Base-by-base conservation (phyloP, 345 rosid species). In the Viola odorata region DNA sequence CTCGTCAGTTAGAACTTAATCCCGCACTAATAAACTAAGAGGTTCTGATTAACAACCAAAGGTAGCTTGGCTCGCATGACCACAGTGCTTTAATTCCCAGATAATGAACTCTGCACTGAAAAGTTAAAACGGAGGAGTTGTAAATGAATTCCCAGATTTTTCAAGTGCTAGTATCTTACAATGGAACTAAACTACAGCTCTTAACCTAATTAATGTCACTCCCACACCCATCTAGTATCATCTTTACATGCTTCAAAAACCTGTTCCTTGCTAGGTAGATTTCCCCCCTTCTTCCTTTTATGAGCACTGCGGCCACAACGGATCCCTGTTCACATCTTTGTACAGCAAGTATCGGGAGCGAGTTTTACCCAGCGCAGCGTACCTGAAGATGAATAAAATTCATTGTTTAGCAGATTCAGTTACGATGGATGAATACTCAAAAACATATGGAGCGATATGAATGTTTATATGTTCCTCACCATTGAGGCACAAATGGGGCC, bases 401-500 rank as follows among this genome's bases (percentile, higher is more conserved):
- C 7, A 45, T 50, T 60, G 38, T 47, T 9, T 7, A 53, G 17
- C n/a, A 23, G n/a, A 12, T 32, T 32, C 32, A 15, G 41, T 41
- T 70, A 57, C 11, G 38, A 10, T 37, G 57, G 60, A 48, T 56
- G 66, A 44, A 0, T 17, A n/a, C 38, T 45, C 49, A 36, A 23
- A 23, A 23, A 23, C 32, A 23, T 23, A 38, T 11, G 45, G 10
- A 15, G 56, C 51, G 67, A 42, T 45, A 23, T 4, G 53, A 12
- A 16, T 39, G 64, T 58, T 16, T 44, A 8, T 37, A 53, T 32
- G 13, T 50, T 68, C 61, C 65, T 74, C 15, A 60, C 99, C 96
- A 88, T 70, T 86, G 97, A 55, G 96, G 96, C 78, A 90, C 97
- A 79, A 94, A 90, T 42, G 91, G 99, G 61, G 95, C 96, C 99